These are phyloP conservation scores for Crassisporium funariophilum DNA, from an alignment of 768 basidiomycete genomes.

Conservation along the genomic window DNA sequence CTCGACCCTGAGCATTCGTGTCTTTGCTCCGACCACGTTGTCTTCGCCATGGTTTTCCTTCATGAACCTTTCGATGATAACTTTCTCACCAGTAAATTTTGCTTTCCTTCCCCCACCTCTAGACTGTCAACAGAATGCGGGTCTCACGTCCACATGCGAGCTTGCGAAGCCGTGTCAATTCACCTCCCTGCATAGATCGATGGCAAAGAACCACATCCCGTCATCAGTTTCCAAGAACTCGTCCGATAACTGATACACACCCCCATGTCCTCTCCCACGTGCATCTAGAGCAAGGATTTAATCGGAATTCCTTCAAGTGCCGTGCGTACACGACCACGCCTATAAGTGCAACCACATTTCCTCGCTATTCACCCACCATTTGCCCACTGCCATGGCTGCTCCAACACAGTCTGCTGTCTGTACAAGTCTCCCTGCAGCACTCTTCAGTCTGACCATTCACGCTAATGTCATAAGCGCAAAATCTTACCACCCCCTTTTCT, in stretches of 20 bases:
- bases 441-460: conserved; percentile 13
- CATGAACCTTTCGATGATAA: too few relatives aligned
- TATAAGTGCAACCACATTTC: conserved; percentile 2
- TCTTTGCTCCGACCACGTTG: too few relatives aligned
- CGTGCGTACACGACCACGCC: conserved; percentile 1
- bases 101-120: too few relatives aligned
- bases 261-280: conserved; percentile 23
- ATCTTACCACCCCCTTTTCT: conserved; percentile 35
- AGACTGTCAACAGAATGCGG: too few relatives aligned
- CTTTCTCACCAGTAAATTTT: too few relatives aligned
- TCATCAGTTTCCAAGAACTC: neutral
- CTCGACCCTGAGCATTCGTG: too few relatives aligned
- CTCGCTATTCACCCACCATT: neutral
- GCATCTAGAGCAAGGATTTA: conserved; percentile 17
- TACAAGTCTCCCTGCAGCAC: conserved; percentile 7
- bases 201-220: too few relatives aligned
- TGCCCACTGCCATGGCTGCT: conserved; percentile 16
- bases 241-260: conserved; percentile 6
- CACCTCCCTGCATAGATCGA: too few relatives aligned
- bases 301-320: conserved; percentile 4
- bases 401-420: conserved; percentile 14
- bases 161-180: too few relatives aligned
- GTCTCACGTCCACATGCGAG: too few relatives aligned
- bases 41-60: too few relatives aligned
- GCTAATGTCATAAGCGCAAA: conserved; percentile 12